Evolutionary conservation across 1,284 basidiomycete genomes (phyloP).

Genomic region (Rhodotorula sp.): DNA sequence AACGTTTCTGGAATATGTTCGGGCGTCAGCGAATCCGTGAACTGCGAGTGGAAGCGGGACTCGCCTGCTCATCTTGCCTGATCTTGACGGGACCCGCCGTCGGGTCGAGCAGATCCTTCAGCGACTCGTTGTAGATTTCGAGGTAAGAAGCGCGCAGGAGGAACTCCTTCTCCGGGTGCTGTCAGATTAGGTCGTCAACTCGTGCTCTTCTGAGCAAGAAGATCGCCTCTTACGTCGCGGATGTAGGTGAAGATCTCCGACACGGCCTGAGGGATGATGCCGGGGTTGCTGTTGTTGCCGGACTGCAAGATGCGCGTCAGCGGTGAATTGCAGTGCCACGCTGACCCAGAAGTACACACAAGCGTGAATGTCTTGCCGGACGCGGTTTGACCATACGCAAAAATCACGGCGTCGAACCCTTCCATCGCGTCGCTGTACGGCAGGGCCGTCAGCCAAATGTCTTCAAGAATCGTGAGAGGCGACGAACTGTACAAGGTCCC

Average conservation of each 20-base stretch:
- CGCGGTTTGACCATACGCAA: constrained; percentile 83
- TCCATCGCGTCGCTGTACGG: constrained; percentile 65
- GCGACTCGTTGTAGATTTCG: constrained; percentile 94
- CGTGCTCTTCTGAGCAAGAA: too few species aligned
- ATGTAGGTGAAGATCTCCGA: constrained; percentile 55
- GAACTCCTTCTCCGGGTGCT: constrained; percentile 72
- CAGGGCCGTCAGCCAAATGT: constrained; percentile 53
- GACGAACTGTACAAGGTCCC: constrained; percentile 69
- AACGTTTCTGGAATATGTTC: constrained; percentile 41
- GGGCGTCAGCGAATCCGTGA: not conserved
- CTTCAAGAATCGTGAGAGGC: not conserved
- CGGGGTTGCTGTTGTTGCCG: constrained; percentile 78
- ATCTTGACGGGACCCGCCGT: constrained; percentile 45
- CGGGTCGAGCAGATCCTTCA: constrained; percentile 80
- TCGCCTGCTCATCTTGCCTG: constrained; percentile 40
- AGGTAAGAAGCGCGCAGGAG: constrained; percentile 90
- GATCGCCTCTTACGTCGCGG: constrained; percentile 41
- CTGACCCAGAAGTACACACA: constrained; percentile 47
- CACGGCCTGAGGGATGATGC: constrained; percentile 90
- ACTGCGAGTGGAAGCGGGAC: not conserved
- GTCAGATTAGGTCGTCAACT: not conserved
- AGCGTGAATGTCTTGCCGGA: constrained; percentile 93
- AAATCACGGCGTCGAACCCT: constrained; percentile 91
- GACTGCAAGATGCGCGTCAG: constrained; percentile 48
- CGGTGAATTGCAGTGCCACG: constrained; percentile 18